Conservation (phyloP, 2,329 filamentous ascomycete species). For the Fusarium ramigenum region DNA sequence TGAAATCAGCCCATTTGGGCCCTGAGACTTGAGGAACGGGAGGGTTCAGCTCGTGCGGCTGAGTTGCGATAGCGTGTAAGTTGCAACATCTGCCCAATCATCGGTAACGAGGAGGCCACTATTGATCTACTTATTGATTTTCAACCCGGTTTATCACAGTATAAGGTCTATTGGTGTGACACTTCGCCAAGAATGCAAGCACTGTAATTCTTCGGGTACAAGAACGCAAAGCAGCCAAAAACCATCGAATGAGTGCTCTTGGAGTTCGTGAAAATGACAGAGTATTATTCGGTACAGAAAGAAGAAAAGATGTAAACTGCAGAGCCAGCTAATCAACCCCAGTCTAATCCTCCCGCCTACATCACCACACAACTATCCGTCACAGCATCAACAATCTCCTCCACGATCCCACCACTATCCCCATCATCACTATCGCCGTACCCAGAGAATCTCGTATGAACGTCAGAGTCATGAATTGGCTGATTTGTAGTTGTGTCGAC, state of each 20-base stretch:
- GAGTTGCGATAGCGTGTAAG: neutral
- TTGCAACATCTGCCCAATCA: neutral
- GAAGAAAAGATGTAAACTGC: accelerated
- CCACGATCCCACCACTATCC: neutral
- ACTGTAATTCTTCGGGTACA: neutral
- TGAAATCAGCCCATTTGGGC: neutral
- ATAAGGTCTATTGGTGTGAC: neutral
- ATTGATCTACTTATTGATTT: neutral
- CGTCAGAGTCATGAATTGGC: neutral
- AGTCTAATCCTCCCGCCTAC: too few species aligned
- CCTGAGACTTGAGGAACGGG: neutral
- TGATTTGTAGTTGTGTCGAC: neutral
- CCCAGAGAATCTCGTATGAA: neutral
- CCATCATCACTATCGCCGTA: neutral
- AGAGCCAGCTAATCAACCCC: too few species aligned
- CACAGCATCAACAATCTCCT: neutral
- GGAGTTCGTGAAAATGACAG: neutral
- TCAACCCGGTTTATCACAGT: neutral
- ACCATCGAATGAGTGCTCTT: neutral
- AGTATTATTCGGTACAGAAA: too few species aligned
- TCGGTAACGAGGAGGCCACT: neutral
- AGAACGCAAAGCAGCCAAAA: neutral
- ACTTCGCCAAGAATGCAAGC: neutral
- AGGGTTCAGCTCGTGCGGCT: neutral
- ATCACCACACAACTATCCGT: neutral